Evolutionary conservation across 495 filamentous ascomycete species (phyloP).

Genomic region (Recurvomyces mirabilis): DNA sequence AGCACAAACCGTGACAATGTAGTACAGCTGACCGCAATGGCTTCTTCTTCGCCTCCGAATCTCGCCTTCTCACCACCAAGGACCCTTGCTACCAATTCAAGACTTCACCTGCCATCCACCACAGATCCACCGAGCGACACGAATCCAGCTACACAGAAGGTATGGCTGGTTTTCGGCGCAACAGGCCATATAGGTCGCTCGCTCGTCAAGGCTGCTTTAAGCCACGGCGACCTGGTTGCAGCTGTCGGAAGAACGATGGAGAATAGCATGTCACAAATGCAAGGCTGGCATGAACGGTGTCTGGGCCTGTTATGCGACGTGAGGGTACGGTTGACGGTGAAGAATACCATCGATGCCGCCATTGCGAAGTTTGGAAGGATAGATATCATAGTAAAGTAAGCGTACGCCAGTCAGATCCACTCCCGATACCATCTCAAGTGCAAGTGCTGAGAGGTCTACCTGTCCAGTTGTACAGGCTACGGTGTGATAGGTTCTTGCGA

Average conservation of each 20-base stretch:
- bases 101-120: slow-evolving; percentile 10
- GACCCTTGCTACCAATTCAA: background rate
- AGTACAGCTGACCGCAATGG: background rate
- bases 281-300: slow-evolving; percentile 55
- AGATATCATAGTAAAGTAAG: slow-evolving; percentile 74
- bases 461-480: slow-evolving; percentile 59
- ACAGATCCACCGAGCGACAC: slow-evolving; percentile 13
- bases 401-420: background rate
- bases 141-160: slow-evolving; percentile 14
- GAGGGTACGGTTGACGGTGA: slow-evolving; percentile 65
- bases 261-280: slow-evolving; percentile 61
- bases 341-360: slow-evolving; percentile 53
- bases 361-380: slow-evolving; percentile 67
- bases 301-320: slow-evolving; percentile 83
- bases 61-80: slow-evolving; percentile 1
- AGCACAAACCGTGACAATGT: too few species aligned
- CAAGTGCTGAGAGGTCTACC: background rate
- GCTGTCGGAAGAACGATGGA: slow-evolving; percentile 81
- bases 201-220: slow-evolving; percentile 68
- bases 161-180: slow-evolving; percentile 66
- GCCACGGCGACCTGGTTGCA: slow-evolving; percentile 73
- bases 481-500: slow-evolving; percentile 93
- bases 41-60: background rate
- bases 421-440: background rate
- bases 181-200: slow-evolving; percentile 94